Base-by-base conservation (phyloP, 768 basidiomycete genomes). In the Serendipita sp. region DNA sequence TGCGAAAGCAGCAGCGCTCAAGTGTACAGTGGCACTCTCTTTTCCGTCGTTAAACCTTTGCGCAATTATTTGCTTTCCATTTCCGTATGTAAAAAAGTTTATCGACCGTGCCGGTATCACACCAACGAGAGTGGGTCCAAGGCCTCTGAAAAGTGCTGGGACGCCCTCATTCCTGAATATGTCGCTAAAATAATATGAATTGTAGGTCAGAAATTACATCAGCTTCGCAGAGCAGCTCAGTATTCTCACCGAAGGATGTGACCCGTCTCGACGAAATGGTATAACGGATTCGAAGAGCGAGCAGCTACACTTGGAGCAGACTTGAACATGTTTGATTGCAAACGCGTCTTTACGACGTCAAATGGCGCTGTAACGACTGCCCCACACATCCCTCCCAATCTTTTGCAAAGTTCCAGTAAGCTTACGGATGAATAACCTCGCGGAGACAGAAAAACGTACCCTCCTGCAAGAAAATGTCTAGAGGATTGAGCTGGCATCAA, bases 71-170 rank as follows among this genome's bases (percentile, higher is more conserved):
- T 86, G 87, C 73, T 99, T 99, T 58, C 92, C 92, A 71, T 96
- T 97, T 35, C 95, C 96, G 69, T 99, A 99, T 18, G 89, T 87
- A 79, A 89, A 98, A 75, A 99, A 99, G 75, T 95, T 91, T 77
- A 98, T 97, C 2, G 94, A 93, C 64, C 94, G 85, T 0, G 95
- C 95, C 0, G 96, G 96, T 44, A 99, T 81, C 64, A 89, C 94
- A 63, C 96, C 96, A 35, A 97, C 91, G 0, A 99, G 80, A 0
- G 91, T 95, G 1, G 96, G 91, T 0, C 91, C 92, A 13, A 99
- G 82, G 54, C 96, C 96, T 72, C 88, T 93, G 80, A 97, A 97
- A 0, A 98, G 78, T 0, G 95, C 94, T 13, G 84, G 80, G 0
- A 88, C 83, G 0, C 92, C 91, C 75, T 99, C 96, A 68, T 89